These are phyloP conservation scores for Leccinum ochraceum DNA, from an alignment of 768 basidiomycete genomes.

Conservation along the genomic window DNA sequence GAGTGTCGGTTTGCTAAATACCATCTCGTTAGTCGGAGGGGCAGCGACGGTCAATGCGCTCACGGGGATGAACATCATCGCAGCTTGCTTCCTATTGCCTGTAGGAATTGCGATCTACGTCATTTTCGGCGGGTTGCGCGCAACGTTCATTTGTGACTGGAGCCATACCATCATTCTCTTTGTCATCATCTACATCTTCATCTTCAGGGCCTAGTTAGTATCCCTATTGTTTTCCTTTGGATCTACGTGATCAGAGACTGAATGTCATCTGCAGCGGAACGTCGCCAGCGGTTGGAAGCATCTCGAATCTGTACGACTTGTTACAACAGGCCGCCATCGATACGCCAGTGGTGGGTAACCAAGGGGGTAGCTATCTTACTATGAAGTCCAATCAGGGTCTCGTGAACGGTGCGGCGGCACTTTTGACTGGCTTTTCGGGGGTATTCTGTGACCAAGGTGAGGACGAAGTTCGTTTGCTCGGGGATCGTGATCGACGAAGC, in stretches of 20 bases:
- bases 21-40: constrained; percentile 38
- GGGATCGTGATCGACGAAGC: background rate
- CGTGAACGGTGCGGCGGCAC: constrained; percentile 40
- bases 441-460: constrained; percentile 53
- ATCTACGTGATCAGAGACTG: background rate
- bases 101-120: constrained; percentile 46
- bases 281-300: constrained; percentile 39
- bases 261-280: constrained; percentile 31
- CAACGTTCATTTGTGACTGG: constrained; percentile 48
- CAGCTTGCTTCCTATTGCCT: constrained; percentile 48
- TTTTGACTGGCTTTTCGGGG: constrained; percentile 46
- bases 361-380: constrained; percentile 53
- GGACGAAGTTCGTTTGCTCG: background rate
- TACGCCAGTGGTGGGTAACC: constrained; percentile 50
- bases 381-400: constrained; percentile 53
- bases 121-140: constrained; percentile 43
- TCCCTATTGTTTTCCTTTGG: background rate
- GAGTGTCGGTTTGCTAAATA: background rate
- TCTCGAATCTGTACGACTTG: constrained; percentile 46
- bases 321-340: constrained; percentile 45
- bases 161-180: constrained; percentile 49
- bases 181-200: constrained; percentile 39
- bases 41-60: constrained; percentile 46
- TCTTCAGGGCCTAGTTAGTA: constrained; percentile 35
- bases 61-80: constrained; percentile 46